These are phyloP conservation scores for Lactarius psammicola DNA, from an alignment of 768 basidiomycete species.

Conservation along the genomic window DNA sequence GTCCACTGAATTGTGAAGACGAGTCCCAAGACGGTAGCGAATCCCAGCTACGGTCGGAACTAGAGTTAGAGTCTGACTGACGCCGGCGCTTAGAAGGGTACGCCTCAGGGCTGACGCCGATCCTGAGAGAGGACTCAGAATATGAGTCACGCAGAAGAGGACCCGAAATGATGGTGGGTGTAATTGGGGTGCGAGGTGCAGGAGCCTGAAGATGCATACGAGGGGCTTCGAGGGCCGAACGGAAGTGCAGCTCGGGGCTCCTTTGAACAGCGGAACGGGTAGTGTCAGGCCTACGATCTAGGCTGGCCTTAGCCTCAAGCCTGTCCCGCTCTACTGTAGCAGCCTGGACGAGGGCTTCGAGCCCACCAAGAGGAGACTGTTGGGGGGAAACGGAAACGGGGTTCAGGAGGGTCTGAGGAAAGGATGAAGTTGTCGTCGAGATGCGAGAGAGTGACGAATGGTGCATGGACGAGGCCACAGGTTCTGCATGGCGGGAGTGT, in stretches of 20 bases:
- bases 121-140: conserved; percentile 24
- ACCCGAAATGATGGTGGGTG: conserved; percentile 13
- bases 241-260: conserved; percentile 17
- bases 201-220: conserved; percentile 16
- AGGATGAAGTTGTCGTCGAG: conserved; percentile 21
- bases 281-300: conserved; percentile 6
- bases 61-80: conserved; percentile 14
- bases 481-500: conserved; percentile 19
- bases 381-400: conserved; percentile 31
- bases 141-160: conserved; percentile 20
- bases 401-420: conserved; percentile 29
- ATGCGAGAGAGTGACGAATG: conserved; percentile 21
- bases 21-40: conserved; percentile 12
- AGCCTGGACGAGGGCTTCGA: conserved; percentile 70
- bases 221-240: conserved; percentile 6
- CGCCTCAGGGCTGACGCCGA: conserved; percentile 10
- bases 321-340: conserved; percentile 64
- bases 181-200: conserved; percentile 15
- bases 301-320: conserved; percentile 37
- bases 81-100: conserved; percentile 19
- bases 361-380: conserved; percentile 36
- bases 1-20: conserved; percentile 8
- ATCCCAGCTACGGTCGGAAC: conserved; percentile 22
- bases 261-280: conserved; percentile 13
- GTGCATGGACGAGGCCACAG: conserved; percentile 13